Base-by-base conservation (phyloP, 2,329 filamentous ascomycete genomes). In the Talaromyces marneffei region DNA sequence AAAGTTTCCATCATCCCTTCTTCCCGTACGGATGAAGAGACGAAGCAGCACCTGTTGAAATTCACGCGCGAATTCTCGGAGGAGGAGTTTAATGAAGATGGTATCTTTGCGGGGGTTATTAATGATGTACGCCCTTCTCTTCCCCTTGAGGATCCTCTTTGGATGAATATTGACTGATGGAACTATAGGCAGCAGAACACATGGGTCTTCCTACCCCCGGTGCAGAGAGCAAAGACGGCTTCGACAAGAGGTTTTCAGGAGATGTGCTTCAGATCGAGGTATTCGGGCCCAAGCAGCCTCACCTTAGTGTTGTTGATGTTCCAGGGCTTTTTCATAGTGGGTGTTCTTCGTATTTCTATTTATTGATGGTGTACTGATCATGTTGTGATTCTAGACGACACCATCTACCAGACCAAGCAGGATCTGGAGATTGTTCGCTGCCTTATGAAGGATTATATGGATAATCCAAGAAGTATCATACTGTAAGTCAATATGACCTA, bases 351-450 rank as follows among this genome's bases (percentile, higher is more conserved):
- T 14, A 29, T 10, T 35, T 2, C 9, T 35, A 12, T 12, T 35
- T 20, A 7, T 52, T 33, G 16, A 31, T 18, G 14, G 14, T 7
- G 9, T 23, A 0, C 29, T 52, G 29, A 52, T 18, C 20, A 16
- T 27, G 9, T 33, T 52, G 29, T 50, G 18, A 33, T 23, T 20
- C 10, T 20, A 52, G 29, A 33, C 23, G 48, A 52, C 18, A 84
- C 82, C 62, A 78, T 80, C 46, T 79, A 82, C 61, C 83, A 86
- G 67, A 82, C 81, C 0, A 75, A 79, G 57, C 76, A 79, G 27
- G 83, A 85, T 57, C 82, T 82, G 61, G 74, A 75, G 62, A 82
- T 82, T 3, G 83, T 85, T 56, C 79, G 82, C 35, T 65, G 72
- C 0, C 75, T 86, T 2, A 71, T 75, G 12, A 59, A 67, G 40